These are phyloP conservation scores for Clonostachys solani DNA, from an alignment of 2,329 filamentous ascomycete species.

Conservation along the genomic window DNA sequence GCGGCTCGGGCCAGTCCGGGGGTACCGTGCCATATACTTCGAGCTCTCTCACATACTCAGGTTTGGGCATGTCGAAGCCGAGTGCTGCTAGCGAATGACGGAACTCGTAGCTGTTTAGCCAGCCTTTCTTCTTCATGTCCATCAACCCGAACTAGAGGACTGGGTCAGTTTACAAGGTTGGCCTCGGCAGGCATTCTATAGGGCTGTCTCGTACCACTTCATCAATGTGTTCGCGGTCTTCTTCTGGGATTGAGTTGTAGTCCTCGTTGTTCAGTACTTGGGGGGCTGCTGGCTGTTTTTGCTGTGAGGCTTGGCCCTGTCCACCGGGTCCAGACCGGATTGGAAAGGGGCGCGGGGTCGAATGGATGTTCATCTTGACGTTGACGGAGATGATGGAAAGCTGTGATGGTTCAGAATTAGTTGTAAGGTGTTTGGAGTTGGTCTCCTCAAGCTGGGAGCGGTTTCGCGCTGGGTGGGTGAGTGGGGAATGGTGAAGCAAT, in stretches of 20 bases:
- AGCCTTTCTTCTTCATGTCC: slow-evolving; percentile 90
- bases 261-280: slow-evolving; percentile 30
- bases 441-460: no score
- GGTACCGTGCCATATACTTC: slow-evolving; percentile 74
- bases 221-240: slow-evolving; percentile 89
- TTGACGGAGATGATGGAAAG: not conserved
- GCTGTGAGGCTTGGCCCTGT: slow-evolving; percentile 15
- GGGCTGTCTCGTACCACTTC: slow-evolving; percentile 67
- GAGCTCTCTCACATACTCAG: slow-evolving; percentile 77
- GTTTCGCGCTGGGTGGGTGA: no score
- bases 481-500: no score
- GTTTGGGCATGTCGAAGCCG: slow-evolving; percentile 86
- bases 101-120: slow-evolving; percentile 97
- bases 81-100: slow-evolving; percentile 94
- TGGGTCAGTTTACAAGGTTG: not conserved
- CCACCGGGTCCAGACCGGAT: slow-evolving; percentile 23
- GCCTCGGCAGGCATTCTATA: no score
- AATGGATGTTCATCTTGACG: slow-evolving; percentile 26
- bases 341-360: slow-evolving; percentile 29
- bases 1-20: slow-evolving; percentile 46
- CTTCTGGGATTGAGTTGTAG: slow-evolving; percentile 61
- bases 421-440: no score
- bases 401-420: not conserved
- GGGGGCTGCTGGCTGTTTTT: slow-evolving; percentile 21
- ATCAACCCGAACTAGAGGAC: slow-evolving; percentile 77